Evolutionary conservation across 768 basidiomycete species (phyloP), one percentile per base, ranked within the genome.

Genomic region (Pulveroboletus frians): DNA sequence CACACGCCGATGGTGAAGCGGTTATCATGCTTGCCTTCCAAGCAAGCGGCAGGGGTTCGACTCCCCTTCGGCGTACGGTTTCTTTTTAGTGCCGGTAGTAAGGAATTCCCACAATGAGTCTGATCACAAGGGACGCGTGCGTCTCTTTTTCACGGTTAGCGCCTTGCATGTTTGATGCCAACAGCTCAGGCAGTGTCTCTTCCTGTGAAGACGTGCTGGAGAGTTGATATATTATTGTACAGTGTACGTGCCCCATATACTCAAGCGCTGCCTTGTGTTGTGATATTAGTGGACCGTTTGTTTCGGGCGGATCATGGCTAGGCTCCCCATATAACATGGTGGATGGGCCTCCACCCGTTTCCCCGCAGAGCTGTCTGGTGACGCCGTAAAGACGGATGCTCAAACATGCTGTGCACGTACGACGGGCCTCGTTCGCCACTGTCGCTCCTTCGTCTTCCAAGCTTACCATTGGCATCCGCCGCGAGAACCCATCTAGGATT

Each of bases 11-110:
- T 87, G 85, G 85, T 87, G 85, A 87, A 87, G 82, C 76, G 84
- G 85, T 85, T 87, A 87, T 86, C 84, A 87, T 88, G 84, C 85
- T 86, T 86, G 84, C 83, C 84, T 86, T 86, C 85, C 84, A 86
- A 75, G 73, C 74, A 74, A 75, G 79, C 78, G 80, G 81, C 80
- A 81, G 74, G 81, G 81, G 81, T 83, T 83, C 80, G 81, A 83
- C 77, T 83, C 81, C 80, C 81, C 75, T 82, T 80, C 74, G 74
- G 79, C 58, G 66, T 67, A 66, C 31, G 1, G 4, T 26, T 32
- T 5, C 13, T 32, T 29, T 41, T 29, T 46, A 36, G 5, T 3
- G 32, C 32, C 10, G 13, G 14, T 11, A 3, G 11, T 14, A 7
- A 26, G 40, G 17, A 18, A 8, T 18, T 41, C 41, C 30, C 29